Evolutionary conservation across 805 yeast genomes (phyloP).

Genomic region (Kluyveromyces aestuarii): DNA sequence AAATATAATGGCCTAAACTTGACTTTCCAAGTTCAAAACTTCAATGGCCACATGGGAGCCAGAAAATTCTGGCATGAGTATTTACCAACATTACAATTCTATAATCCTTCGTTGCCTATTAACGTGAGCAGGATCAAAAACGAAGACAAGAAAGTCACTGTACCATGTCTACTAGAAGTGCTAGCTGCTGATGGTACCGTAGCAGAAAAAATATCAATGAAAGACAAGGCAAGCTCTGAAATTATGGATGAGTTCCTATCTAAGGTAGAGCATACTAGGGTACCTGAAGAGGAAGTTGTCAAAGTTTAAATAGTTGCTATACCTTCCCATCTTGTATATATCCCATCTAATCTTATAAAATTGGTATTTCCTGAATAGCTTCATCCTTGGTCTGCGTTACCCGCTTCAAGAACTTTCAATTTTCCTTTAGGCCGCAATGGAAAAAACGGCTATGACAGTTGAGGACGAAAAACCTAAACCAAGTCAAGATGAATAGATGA

Average conservation of each 20-base stretch:
- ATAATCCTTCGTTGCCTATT: slow-evolving; percentile 65
- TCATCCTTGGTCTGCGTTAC: background rate
- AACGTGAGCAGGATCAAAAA: slow-evolving; percentile 47
- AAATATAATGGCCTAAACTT: slow-evolving; percentile 37
- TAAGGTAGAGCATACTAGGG: slow-evolving; percentile 41
- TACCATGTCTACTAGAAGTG: slow-evolving; percentile 22
- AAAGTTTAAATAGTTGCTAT: slow-evolving; percentile 7
- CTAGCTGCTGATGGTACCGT: slow-evolving; percentile 14
- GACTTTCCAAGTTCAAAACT: slow-evolving; percentile 39
- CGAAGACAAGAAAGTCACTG: slow-evolving; percentile 15
- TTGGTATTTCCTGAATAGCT: background rate
- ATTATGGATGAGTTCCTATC: slow-evolving; percentile 51
- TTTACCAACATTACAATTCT: slow-evolving; percentile 72
- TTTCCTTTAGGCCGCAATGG: background rate
- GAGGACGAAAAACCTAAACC: no score
- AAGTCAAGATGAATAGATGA: no score
- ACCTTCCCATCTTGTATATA: background rate
- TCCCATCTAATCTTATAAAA: background rate
- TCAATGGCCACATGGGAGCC: slow-evolving; percentile 56
- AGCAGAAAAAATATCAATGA: slow-evolving; percentile 42
- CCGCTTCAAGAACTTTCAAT: background rate
- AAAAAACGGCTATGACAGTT: background rate
- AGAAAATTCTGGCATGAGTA: slow-evolving; percentile 66
- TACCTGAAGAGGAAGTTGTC: slow-evolving; percentile 38
- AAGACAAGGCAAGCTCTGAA: slow-evolving; percentile 36